Base-by-base conservation (phyloP, 2,329 filamentous ascomycete genomes). In the Clonostachys rosea region DNA sequence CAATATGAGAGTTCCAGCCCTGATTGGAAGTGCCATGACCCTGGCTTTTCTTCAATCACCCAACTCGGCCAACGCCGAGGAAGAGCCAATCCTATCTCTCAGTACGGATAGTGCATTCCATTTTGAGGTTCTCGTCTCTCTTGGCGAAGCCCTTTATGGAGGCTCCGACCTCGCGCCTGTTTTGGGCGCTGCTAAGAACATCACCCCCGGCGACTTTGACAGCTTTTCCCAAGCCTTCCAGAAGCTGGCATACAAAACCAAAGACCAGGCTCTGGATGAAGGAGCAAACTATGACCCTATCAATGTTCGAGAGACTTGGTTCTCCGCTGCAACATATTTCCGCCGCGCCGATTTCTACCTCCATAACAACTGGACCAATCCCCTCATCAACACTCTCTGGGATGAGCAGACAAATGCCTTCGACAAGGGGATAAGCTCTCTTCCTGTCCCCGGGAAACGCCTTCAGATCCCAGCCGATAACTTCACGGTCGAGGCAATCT, bases 301-400 rank as follows among this genome's bases (percentile, higher is more conserved):
- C 2, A 50, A 50, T 24, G 50, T 52, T 16, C 35, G 45, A 16
- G 48, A 52, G 5, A 34, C 50, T 17, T 52, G 47, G 43, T 71
- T 72, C 54, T 57, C 57, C 12, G 62, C 65, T 2, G 49, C 68
- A 4, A 58, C 52, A 4, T 72, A 72, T 54, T 71, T 61, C 52
- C 61, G 68, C 16, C 40, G 49, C 2, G 63, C 69, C 8, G 62
- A 64, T 45, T 67, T 68, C 54, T 71, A 61, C 53, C 53, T 69
- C 18, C 60, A 64, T 47, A 56, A 53, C 11, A 66, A 71, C 55
- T 55, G 52, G 56, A 58, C 47, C 30, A 61, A 72, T 47, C 64
- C 66, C 13, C 60, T 60, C 5, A 62, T 71, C 46, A 56, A 57
- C 24, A 52, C 44, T 17, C 39, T 65, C 2, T 70, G 66, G 64